Evolutionary conservation across 805 yeast species (phyloP).

Genomic region (Tetrapisispora fleetii): DNA sequence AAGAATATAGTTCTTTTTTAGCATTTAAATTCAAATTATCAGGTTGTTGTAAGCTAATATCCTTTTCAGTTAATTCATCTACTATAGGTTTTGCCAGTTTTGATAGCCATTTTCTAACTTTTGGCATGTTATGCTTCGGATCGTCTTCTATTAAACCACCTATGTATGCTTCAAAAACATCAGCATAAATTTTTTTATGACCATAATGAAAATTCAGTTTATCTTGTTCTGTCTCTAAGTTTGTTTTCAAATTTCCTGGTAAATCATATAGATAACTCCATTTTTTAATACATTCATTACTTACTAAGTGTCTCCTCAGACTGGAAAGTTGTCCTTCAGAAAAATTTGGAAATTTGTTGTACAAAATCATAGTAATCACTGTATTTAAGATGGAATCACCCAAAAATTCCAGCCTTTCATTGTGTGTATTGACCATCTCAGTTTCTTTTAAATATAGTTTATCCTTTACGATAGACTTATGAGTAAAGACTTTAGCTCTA

Average conservation of each 20-base stretch:
- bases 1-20: conserved; percentile 64
- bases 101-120: conserved; percentile 48
- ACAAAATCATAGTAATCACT: conserved; percentile 61
- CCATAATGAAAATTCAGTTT: conserved; percentile 35
- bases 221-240: conserved; percentile 31
- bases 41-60: conserved; percentile 24
- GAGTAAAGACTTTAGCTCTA: conserved; percentile 66
- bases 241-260: conserved; percentile 43
- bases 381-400: conserved; percentile 81
- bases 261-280: conserved; percentile 65
- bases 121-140: conserved; percentile 34
- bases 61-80: conserved; percentile 17
- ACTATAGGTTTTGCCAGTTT: conserved; percentile 40
- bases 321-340: conserved; percentile 75
- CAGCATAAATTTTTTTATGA: conserved; percentile 68
- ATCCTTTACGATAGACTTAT: conserved; percentile 60
- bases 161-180: conserved; percentile 86
- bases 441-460: conserved; percentile 44
- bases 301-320: conserved; percentile 59
- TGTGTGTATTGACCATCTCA: conserved; percentile 55
- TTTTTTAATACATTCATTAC: conserved; percentile 59
- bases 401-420: conserved; percentile 81
- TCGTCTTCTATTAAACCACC: conserved; percentile 69
- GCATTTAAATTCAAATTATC: conserved; percentile 49
- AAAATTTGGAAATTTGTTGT: conserved; percentile 53